Evolutionary conservation across 306 rosid species (phyloP).

Genomic region (Fragaria ananassa): DNA sequence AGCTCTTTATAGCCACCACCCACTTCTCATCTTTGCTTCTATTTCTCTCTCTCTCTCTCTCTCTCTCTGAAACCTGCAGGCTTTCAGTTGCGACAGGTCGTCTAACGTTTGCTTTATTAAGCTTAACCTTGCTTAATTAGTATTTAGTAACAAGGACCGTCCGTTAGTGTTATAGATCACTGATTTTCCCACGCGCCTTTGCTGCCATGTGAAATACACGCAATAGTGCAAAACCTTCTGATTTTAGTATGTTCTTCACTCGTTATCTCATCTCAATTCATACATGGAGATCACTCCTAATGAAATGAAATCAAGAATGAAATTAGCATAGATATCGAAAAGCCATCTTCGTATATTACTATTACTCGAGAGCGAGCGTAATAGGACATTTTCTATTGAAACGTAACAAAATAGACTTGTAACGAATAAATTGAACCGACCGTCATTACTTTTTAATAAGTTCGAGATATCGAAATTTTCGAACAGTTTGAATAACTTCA

Average conservation of each 20-base stretch:
- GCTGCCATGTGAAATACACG: not conserved
- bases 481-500: not conserved
- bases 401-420: not conserved
- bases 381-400: not conserved
- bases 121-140: not conserved
- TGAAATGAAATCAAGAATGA: not conserved
- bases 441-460: not conserved
- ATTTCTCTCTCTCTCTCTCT: not conserved
- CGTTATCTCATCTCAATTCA: not conserved
- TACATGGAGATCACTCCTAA: not conserved
- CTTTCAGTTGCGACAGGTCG: conserved; percentile 21
- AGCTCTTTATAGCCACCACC: conserved; percentile 29
- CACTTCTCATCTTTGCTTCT: not conserved
- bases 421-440: not conserved
- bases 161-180: conserved; percentile 14
- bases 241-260: not conserved
- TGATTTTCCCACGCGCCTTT: conserved; percentile 1
- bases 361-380: not conserved
- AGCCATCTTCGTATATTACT: not conserved
- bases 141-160: not conserved
- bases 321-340: not conserved
- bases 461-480: not conserved
- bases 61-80: not conserved
- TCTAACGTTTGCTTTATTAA: not conserved
- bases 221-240: not conserved